Evolutionary conservation across 371 early-diverging fungal species (phyloP).

Genomic region (Mucor saturninus): DNA sequence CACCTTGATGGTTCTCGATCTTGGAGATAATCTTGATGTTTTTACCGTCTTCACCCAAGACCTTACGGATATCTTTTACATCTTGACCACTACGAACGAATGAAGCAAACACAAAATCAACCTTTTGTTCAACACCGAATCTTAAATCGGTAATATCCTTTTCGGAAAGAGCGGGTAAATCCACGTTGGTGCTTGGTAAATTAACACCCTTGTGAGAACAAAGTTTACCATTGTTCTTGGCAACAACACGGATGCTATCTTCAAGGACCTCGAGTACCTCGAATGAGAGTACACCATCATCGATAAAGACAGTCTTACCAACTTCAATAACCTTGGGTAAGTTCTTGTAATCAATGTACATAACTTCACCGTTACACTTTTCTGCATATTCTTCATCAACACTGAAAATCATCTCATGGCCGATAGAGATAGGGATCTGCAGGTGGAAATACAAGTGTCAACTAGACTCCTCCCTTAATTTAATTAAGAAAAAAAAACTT

Average conservation of each 20-base stretch:
- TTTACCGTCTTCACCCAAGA: constrained; percentile 79
- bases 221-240: constrained; percentile 78
- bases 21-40: constrained; percentile 94
- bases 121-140: constrained; percentile 93
- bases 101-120: constrained; percentile 97
- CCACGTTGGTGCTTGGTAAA: constrained; percentile 85
- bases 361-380: constrained; percentile 69
- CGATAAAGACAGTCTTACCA: constrained; percentile 87
- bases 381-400: constrained; percentile 73
- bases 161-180: constrained; percentile 92
- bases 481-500: constrained; percentile 2
- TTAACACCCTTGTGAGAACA: constrained; percentile 89
- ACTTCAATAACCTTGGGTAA: constrained; percentile 79
- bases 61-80: constrained; percentile 79
- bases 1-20: constrained; percentile 96
- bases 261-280: constrained; percentile 71
- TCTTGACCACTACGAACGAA: constrained; percentile 94
- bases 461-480: background rate
- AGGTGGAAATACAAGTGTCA: background rate
- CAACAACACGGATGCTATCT: constrained; percentile 70
- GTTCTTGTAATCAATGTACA: constrained; percentile 90
- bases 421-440: constrained; percentile 63
- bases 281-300: constrained; percentile 86
- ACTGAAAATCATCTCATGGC: constrained; percentile 87
- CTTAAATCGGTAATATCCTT: constrained; percentile 91